Percentiles rank a stretch among this genome's conserved stretches.
Conservation (phyloP, 1,284 basidiomycete species). For the Heterobasidion irregulare region DNA sequence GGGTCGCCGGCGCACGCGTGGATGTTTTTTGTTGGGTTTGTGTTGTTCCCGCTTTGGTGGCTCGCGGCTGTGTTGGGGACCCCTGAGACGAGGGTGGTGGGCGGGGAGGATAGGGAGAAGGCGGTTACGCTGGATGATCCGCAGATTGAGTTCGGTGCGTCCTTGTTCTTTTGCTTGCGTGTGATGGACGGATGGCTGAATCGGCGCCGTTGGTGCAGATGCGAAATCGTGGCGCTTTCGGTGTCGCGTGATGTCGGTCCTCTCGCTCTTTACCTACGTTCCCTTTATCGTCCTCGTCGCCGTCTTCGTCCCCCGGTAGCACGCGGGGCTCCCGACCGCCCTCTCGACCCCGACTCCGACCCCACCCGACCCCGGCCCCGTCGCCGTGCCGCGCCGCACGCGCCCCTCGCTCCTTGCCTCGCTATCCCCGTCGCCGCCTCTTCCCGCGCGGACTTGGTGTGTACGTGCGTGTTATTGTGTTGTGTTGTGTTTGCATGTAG, state of each 20-base stretch:
- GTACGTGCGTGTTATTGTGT: too few relatives aligned
- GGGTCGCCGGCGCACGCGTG: conserved; percentile 65
- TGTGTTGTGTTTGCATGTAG: too few relatives aligned
- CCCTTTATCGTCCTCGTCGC: conserved; percentile 68
- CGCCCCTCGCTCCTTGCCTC: too few relatives aligned
- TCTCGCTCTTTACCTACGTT: conserved; percentile 67
- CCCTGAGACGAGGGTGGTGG: conserved; percentile 53
- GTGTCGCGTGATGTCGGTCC: conserved; percentile 59
- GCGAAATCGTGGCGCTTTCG: conserved; percentile 62
- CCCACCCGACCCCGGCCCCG: neutral
- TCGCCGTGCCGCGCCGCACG: neutral
- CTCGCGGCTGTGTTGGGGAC: conserved; percentile 49
- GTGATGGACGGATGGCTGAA: neutral
- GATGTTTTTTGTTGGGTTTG: conserved; percentile 68
- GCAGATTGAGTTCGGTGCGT: conserved; percentile 65
- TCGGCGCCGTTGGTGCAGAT: conserved; percentile 30
- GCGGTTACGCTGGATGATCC: conserved; percentile 69
- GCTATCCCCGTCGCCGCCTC: too few relatives aligned
- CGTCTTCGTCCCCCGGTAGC: conserved; percentile 39
- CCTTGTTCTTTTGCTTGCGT: neutral
- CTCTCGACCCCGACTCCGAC: neutral
- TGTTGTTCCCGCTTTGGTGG: conserved; percentile 76
- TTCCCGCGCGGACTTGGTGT: too few relatives aligned
- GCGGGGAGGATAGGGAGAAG: conserved; percentile 54
- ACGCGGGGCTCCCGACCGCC: neutral